Percentiles rank a stretch among this genome's conserved stretches.
phyloP scores from a whole-genome alignment of 1,284 basidiomycete genomes.

The Neonothopanus nambi region DNA sequence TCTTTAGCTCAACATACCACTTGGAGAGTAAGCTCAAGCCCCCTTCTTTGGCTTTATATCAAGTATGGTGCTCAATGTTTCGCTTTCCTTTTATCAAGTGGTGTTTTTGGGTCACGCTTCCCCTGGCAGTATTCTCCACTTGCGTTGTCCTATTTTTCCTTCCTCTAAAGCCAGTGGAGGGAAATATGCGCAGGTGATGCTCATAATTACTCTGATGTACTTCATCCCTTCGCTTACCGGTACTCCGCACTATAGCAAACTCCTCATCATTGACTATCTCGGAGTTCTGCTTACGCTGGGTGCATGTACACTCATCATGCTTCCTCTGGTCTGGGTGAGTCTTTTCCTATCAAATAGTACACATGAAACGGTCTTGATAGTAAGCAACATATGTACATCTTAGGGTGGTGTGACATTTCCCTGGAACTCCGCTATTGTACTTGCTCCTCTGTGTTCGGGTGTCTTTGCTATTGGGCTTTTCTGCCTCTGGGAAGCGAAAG shows the following conservation, averaged over 20 bases:
- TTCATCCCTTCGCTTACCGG: background rate
- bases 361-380: too few species aligned
- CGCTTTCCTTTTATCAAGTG: too few species aligned
- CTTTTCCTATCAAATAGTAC: too few species aligned
- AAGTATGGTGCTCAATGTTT: too few species aligned
- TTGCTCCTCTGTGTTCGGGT: conserved; percentile 62
- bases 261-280: conserved; percentile 18
- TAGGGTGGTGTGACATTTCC: conserved; percentile 70
- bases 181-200: conserved; percentile 12
- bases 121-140: conserved; percentile 4
- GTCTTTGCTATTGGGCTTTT: conserved; percentile 56
- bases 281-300: conserved; percentile 16
- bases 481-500: conserved; percentile 74
- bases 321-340: conserved; percentile 19
- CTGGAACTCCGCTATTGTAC: conserved; percentile 63
- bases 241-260: conserved; percentile 6
- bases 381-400: too few species aligned
- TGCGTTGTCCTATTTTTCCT: conserved; percentile 6
- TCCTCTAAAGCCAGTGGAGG: conserved; percentile 16
- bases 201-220: too few species aligned
- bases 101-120: conserved; percentile 40
- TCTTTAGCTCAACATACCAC: conserved; percentile 53
- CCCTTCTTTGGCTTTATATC: too few species aligned
- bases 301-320: conserved; percentile 16
- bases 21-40: conserved; percentile 61